Evolutionary conservation across 768 basidiomycete genomes (phyloP).

Genomic region (Tephrocybe sp.): DNA sequence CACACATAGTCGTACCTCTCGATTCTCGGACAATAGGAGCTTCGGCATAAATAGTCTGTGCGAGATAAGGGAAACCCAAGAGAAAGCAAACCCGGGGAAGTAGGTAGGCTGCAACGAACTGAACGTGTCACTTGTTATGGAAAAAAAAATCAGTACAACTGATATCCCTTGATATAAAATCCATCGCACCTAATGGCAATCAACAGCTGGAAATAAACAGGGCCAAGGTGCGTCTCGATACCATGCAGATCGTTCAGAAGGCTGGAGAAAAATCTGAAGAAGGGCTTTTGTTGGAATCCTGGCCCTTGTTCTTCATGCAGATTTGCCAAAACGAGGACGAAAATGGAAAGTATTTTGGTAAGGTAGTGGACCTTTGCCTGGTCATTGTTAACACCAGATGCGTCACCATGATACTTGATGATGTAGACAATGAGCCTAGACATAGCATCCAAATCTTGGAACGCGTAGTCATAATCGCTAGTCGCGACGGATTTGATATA

Average conservation of each 20-base stretch:
- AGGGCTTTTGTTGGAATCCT: constrained; percentile 94
- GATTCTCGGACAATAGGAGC: constrained; percentile 80
- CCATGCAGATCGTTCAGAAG: constrained; percentile 88
- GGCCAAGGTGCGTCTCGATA: constrained; percentile 82
- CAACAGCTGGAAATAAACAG: constrained; percentile 87
- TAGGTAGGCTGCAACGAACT: constrained; percentile 95
- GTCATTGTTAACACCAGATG: constrained; percentile 88
- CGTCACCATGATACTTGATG: constrained; percentile 99
- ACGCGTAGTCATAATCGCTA: constrained; percentile 75
- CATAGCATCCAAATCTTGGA: constrained; percentile 94
- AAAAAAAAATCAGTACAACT: constrained; percentile 14
- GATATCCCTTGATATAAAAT: constrained; percentile 3
- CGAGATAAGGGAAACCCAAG: constrained; percentile 96
- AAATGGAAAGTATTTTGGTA: constrained; percentile 96
- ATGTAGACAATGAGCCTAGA: constrained; percentile 95
- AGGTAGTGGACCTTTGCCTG: constrained; percentile 96
- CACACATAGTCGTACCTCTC: constrained; percentile 56
- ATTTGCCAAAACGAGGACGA: constrained; percentile 93
- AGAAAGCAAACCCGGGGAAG: constrained; percentile 98
- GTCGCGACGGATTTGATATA: constrained; percentile 76
- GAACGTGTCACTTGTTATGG: constrained; percentile 84
- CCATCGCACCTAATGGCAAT: constrained; percentile 78
- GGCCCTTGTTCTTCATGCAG: constrained; percentile 92
- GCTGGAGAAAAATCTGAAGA: constrained; percentile 98
- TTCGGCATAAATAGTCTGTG: constrained; percentile 98